These are phyloP conservation scores for Ustilago cynodontis DNA, from an alignment of 1,284 basidiomycete genomes.

Conservation along the genomic window DNA sequence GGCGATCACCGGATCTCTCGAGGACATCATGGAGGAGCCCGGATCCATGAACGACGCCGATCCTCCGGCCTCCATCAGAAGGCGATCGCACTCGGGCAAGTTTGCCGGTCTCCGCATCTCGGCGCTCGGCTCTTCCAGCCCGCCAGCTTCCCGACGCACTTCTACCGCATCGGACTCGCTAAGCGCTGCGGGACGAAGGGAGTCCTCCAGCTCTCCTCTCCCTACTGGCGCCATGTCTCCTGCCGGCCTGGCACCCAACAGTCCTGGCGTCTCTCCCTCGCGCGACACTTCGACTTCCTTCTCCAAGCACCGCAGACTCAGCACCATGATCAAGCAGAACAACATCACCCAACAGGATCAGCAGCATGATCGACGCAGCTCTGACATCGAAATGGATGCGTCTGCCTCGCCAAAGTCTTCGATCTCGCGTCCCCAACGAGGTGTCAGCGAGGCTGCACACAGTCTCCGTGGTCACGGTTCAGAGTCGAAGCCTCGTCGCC, in stretches of 20 bases:
- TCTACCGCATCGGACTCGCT: constrained; percentile 20
- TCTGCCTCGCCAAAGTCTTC: constrained; percentile 12
- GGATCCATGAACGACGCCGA: not conserved
- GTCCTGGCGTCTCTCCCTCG: constrained; percentile 11
- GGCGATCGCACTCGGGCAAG: constrained; percentile 48
- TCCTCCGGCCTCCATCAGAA: not conserved
- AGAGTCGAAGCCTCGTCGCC: constrained; percentile 28
- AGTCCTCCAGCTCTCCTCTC: constrained; percentile 31
- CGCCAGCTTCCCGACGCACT: constrained; percentile 22
- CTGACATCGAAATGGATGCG: constrained; percentile 3
- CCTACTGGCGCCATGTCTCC: constrained; percentile 46
- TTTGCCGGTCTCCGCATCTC: constrained; percentile 47
- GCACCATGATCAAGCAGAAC: constrained; percentile 38
- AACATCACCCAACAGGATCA: constrained; percentile 1
- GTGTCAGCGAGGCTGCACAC: constrained; percentile 29
- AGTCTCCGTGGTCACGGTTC: not conserved
- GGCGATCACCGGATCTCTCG: constrained; percentile 24
- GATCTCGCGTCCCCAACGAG: constrained; percentile 20
- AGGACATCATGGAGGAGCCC: constrained; percentile 51
- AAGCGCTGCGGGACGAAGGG: constrained; percentile 1
- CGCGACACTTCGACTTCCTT: constrained; percentile 26
- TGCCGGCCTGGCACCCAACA: constrained; percentile 11
- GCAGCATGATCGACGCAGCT: constrained; percentile 3
- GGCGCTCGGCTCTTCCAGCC: constrained; percentile 25
- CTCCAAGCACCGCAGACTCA: constrained; percentile 43